Evolutionary conservation across 2,329 filamentous ascomycete genomes (phyloP).

Genomic region (Orbilia oligospora): DNA sequence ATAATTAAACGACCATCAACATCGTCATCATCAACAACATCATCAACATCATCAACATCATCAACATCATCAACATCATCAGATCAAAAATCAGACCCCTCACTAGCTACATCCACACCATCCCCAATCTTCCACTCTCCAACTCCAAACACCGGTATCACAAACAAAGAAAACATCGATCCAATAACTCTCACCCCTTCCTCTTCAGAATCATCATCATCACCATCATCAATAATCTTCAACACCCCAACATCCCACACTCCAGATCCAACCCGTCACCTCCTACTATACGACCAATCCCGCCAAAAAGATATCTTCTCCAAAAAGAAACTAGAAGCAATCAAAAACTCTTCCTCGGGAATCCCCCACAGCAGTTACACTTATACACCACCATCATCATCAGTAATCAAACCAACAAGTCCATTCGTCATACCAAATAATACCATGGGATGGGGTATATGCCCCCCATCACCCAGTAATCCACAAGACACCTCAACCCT

Average conservation of each 20-base stretch:
- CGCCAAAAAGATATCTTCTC: not conserved
- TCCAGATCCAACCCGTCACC: not conserved
- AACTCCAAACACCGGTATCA: not conserved
- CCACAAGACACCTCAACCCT: too few species aligned
- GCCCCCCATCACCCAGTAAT: too few species aligned
- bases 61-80: too few species aligned
- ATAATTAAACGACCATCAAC: too few species aligned
- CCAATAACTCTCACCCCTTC: not conserved
- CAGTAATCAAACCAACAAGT: too few species aligned
- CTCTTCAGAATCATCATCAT: not conserved
- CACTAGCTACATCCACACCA: not conserved
- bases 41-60: too few species aligned
- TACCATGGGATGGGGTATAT: too few species aligned
- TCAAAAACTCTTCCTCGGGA: not conserved
- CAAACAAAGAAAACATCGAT: conserved; percentile 55
- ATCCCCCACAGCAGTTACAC: too few species aligned
- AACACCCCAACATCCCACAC: not conserved
- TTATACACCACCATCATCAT: too few species aligned
- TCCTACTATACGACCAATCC: not conserved
- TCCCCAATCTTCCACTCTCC: not conserved
- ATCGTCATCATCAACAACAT: too few species aligned
- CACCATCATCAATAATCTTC: not conserved
- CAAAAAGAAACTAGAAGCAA: not conserved
- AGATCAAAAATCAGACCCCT: too few species aligned
- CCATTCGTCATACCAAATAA: too few species aligned